Base-by-base conservation (phyloP, 176 grass and related monocot species). In the Melocanna baccifera region DNA sequence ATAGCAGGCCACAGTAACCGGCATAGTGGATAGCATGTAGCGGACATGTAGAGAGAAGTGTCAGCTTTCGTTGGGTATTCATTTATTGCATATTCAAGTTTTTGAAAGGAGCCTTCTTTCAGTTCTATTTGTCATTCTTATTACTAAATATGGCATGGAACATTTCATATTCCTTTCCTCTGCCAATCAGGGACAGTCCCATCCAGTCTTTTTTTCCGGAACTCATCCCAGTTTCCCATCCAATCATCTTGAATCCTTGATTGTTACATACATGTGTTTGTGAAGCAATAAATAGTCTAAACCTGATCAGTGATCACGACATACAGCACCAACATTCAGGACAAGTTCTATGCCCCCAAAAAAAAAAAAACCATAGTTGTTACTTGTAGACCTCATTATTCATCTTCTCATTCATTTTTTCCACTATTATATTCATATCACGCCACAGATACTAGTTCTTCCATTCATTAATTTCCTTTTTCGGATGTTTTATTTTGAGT, bases 401-500 rank as follows among this genome's bases (percentile, higher is more conserved):
- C n/a, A 26, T 67, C 61, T 67, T 67, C 47, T 67, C 28, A 14
- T 58, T 65, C 28, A 48, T 57, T 87, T 47, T 40, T 40, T 57
- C 37, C 46, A 42, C 10, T 55, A 22, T 62, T 36, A 69, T 67
- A 71, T 62, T 51, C 36, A 62, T 43, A 76, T 29, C 43, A 28
- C 13, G 3, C 4, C 67, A 23, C 50, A 81, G 30, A n/a, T 72
- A 22, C 40, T 30, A 77, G 19, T 51, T 72, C 20, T 48, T 53
- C 36, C 43, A 43, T 50, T 45, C 16, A 70, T 46, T 77, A 59
- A 15, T 87, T 71, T 68, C 48, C 8, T 7, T n/a, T 62, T 67
- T 62, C n/a, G 46, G 43, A 82, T 76, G 55, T 51, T 76, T 32
- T 76, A 50, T 53, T 77, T 80, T 19, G 11, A 65, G 56, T 83